Evolutionary conservation across 2,329 filamentous ascomycete species (phyloP).

Genomic region (Fusarium veterinarium): DNA sequence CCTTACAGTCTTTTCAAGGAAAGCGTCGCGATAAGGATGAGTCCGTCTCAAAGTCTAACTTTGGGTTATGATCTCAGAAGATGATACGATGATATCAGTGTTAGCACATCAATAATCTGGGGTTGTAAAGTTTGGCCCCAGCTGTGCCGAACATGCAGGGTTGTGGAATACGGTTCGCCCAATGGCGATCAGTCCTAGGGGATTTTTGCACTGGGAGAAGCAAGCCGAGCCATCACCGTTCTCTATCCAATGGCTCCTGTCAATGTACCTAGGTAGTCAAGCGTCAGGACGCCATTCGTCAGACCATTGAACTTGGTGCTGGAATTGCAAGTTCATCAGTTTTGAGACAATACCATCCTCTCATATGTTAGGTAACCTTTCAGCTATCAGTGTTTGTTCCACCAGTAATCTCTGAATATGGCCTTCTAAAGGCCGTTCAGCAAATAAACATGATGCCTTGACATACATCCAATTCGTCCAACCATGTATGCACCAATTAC

Average conservation of each 20-base stretch:
- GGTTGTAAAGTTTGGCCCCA: conserved; percentile 3
- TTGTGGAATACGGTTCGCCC: conserved; percentile 16
- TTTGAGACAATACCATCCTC: neutral
- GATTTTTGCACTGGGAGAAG: neutral
- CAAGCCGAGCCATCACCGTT: neutral
- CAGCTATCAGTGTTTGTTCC: neutral
- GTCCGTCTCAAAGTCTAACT: conserved; percentile 16
- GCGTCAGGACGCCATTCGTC: neutral
- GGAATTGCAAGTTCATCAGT: neutral
- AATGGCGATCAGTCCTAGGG: conserved; percentile 15
- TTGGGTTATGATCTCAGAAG: conserved; percentile 22
- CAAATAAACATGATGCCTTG: neutral
- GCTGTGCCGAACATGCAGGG: conserved; percentile 13
- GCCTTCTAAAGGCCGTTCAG: neutral
- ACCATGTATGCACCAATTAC: neutral
- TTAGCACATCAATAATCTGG: conserved; percentile 16
- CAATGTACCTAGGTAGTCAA: neutral
- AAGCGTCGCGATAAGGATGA: neutral
- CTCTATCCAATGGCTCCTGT: neutral
- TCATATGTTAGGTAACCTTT: neutral
- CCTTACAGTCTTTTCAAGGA: neutral
- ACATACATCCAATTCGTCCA: neutral
- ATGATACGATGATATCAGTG: conserved; percentile 34
- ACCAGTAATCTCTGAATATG: neutral
- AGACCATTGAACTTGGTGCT: neutral